Evolutionary conservation across 306 rosid species (phyloP).

Genomic region (Cicer cuneatum): DNA sequence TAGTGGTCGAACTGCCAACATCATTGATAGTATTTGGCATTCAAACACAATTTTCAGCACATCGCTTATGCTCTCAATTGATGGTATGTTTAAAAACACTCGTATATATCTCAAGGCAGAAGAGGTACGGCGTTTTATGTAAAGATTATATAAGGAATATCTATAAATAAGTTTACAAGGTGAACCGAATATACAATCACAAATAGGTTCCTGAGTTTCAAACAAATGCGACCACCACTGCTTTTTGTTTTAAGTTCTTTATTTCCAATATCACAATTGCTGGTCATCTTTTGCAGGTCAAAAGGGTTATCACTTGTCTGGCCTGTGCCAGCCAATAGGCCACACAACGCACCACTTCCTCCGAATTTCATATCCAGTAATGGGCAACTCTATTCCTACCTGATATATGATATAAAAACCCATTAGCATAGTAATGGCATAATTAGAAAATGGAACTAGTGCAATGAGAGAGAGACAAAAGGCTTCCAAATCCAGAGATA

Average conservation of each 20-base stretch:
- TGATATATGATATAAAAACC: conserved; percentile 48
- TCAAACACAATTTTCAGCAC: neutral
- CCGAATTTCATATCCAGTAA: conserved; percentile 44
- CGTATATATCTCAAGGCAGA: conserved; percentile 13
- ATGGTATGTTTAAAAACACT: conserved; percentile 5
- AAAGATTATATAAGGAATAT: conserved; percentile 39
- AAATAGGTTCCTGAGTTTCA: conserved; percentile 45
- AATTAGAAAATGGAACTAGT: neutral
- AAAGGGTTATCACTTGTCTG: conserved; percentile 51
- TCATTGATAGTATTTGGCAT: no score
- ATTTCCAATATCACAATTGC: conserved; percentile 52
- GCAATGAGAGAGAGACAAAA: neutral
- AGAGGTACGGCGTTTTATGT: conserved; percentile 33
- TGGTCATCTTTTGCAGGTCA: conserved; percentile 48
- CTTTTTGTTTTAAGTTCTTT: conserved; percentile 47
- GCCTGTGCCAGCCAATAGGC: conserved; percentile 42
- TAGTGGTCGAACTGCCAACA: no score
- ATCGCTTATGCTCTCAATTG: neutral
- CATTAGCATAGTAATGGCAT: neutral
- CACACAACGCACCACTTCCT: conserved; percentile 46
- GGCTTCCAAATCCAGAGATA: conserved; percentile 4
- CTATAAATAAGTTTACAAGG: conserved; percentile 49
- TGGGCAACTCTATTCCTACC: conserved; percentile 59
- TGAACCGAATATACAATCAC: conserved; percentile 56
- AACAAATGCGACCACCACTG: conserved; percentile 40